A percentile compares a stretch with the other conserved stretches of the same genome.
Conservation (phyloP, 2,329 filamentous ascomycete genomes). For the Emericellopsis atlantica region DNA sequence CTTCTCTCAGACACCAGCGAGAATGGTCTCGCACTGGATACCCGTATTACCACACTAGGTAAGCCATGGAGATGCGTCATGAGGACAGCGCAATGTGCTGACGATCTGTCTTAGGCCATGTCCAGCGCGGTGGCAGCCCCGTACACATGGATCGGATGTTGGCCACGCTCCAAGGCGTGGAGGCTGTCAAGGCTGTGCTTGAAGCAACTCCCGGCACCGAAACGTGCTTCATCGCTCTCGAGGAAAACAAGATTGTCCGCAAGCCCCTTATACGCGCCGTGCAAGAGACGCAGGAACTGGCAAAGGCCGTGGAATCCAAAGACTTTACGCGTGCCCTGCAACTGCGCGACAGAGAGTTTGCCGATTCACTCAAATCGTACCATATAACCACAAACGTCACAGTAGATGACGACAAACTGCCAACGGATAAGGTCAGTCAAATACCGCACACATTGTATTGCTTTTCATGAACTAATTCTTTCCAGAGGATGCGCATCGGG, state of each 20-base stretch:
- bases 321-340: conserved; percentile 83
- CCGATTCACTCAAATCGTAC: conserved; percentile 83
- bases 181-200: conserved; percentile 84
- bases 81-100: too few relatives aligned
- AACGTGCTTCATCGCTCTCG: conserved; percentile 91
- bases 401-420: conserved; percentile 53
- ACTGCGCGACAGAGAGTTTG: conserved; percentile 84
- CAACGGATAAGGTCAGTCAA: conserved; percentile 52
- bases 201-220: conserved; percentile 81
- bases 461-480: conserved; percentile 12
- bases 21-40: conserved; percentile 66
- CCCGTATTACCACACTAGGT: conserved; percentile 85
- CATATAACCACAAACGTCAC: conserved; percentile 80
- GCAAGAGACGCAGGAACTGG: conserved; percentile 70
- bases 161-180: conserved; percentile 83
- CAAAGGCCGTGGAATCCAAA: conserved; percentile 68
- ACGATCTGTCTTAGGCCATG: conserved; percentile 36
- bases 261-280: conserved; percentile 86
- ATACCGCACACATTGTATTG: not conserved
- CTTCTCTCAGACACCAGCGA: conserved; percentile 63
- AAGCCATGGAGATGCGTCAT: too few relatives aligned
- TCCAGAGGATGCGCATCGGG: conserved; percentile 75
- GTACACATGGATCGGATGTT: conserved; percentile 93
- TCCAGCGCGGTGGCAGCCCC: conserved; percentile 87
- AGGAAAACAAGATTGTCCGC: conserved; percentile 93